Conservation (phyloP, 1,284 basidiomycete genomes). For the Golubevia pallescens region DNA sequence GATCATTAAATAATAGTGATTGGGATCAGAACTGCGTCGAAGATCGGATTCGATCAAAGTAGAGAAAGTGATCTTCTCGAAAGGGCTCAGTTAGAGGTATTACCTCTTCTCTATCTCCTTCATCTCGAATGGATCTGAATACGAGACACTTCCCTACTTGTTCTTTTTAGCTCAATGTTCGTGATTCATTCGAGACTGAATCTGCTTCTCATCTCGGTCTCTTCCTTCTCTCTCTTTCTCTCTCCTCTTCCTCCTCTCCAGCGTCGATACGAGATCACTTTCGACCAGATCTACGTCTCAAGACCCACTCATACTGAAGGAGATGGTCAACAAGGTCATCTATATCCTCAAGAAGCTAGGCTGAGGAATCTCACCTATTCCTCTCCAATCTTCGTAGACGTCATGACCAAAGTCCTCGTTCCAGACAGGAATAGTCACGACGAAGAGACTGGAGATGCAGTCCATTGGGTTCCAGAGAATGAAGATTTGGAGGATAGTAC, state of each 20-base stretch:
- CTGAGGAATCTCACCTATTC: slow-evolving; percentile 62
- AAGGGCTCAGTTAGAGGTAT: no score
- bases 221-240: not conserved
- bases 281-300: slow-evolving; percentile 61
- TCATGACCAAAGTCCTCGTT: slow-evolving; percentile 49
- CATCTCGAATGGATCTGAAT: no score
- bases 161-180: not conserved
- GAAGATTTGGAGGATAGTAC: slow-evolving; percentile 30
- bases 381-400: slow-evolving; percentile 57
- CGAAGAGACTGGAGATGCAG: slow-evolving; percentile 41
- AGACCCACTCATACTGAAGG: slow-evolving; percentile 58
- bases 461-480: slow-evolving; percentile 51
- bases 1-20: no score
- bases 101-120: no score
- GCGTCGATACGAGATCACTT: slow-evolving; percentile 61
- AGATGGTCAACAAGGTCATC: slow-evolving; percentile 53
- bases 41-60: no score
- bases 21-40: no score
- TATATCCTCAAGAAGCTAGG: slow-evolving; percentile 60
- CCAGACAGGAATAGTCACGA: slow-evolving; percentile 51
- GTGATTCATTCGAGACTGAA: not conserved
- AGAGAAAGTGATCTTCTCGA: no score
- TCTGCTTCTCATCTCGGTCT: no score
- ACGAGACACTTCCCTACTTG: no score
- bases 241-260: slow-evolving; percentile 9